Percentiles rank a stretch among this genome's conserved stretches.
These are phyloP conservation scores for Beauveria australis DNA, from an alignment of 2,329 filamentous ascomycete species.

Conservation along the genomic window DNA sequence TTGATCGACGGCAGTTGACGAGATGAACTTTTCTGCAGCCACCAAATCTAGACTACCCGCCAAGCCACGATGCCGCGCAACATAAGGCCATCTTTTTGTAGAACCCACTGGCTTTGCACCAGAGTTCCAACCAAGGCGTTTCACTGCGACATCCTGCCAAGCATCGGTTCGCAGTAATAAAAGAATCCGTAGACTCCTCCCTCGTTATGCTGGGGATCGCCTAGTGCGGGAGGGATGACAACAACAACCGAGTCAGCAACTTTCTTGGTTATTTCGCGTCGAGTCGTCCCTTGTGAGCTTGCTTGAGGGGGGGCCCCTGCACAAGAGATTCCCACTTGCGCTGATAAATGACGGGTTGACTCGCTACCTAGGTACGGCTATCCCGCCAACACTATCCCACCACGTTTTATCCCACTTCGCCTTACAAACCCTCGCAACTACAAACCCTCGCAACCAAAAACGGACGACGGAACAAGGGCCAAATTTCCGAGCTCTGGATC, in stretches of 20 bases:
- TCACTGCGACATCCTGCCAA: neutral
- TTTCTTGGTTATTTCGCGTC: neutral
- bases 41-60: neutral
- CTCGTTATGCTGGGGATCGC: too few relatives aligned
- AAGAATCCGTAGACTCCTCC: too few relatives aligned
- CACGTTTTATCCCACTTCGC: neutral
- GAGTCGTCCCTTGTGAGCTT: neutral
- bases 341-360: neutral
- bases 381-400: neutral
- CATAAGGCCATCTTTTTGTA: neutral
- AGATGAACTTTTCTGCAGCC: neutral
- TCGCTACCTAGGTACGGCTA: neutral
- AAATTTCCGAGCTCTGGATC: neutral
- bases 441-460: neutral
- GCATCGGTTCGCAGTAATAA: too few relatives aligned
- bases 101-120: neutral
- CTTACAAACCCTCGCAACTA: neutral
- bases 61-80: neutral
- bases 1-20: neutral
- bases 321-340: neutral
- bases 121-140: neutral
- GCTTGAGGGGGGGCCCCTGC: neutral
- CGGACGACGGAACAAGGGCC: neutral
- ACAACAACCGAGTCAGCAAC: neutral
- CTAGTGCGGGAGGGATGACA: too few relatives aligned